phyloP scores from a whole-genome alignment of 768 basidiomycete genomes.

The Tubosaeta brunneosetosa region DNA sequence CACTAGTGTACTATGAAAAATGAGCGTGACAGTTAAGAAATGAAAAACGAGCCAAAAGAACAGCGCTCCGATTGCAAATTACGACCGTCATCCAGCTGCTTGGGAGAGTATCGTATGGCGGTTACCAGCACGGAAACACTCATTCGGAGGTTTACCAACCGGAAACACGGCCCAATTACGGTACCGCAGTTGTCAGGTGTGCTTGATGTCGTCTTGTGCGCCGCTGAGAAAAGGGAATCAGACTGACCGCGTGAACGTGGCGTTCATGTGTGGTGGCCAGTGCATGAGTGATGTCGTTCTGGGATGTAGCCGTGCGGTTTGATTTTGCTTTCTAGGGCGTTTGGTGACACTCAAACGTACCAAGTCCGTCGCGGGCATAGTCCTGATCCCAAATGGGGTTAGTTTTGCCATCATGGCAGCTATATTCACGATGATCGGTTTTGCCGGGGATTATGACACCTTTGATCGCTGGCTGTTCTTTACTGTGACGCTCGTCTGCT shows the following conservation, averaged over 20 bases:
- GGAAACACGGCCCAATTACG: conserved; percentile 16
- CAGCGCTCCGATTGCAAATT: conserved; percentile 28
- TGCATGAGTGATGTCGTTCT: too few species aligned
- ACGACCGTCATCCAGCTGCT: conserved; percentile 23
- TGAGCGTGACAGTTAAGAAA: background rate
- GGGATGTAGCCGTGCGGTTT: too few species aligned
- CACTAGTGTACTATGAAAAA: background rate
- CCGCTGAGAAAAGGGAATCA: background rate
- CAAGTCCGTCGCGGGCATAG: conserved; percentile 68
- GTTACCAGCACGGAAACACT: conserved; percentile 16
- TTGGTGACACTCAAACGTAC: conserved; percentile 67
- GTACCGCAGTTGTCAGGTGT: conserved; percentile 18
- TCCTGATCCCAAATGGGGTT: conserved; percentile 72
- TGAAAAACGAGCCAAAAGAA: background rate
- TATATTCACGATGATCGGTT: conserved; percentile 75
- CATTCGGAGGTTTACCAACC: background rate
- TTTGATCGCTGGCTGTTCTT: conserved; percentile 81
- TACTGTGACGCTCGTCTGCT: conserved; percentile 65
- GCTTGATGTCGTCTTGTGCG: conserved; percentile 23
- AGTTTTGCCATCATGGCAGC: conserved; percentile 78
- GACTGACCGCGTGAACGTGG: conserved; percentile 3
- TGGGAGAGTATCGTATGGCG: conserved; percentile 7
- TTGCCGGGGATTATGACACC: conserved; percentile 32
- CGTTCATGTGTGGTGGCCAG: background rate
- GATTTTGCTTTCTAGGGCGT: conserved; percentile 45